These are phyloP conservation scores for Penicillium cosmopolitanum DNA, from an alignment of 495 filamentous ascomycete genomes.

Conservation along the genomic window DNA sequence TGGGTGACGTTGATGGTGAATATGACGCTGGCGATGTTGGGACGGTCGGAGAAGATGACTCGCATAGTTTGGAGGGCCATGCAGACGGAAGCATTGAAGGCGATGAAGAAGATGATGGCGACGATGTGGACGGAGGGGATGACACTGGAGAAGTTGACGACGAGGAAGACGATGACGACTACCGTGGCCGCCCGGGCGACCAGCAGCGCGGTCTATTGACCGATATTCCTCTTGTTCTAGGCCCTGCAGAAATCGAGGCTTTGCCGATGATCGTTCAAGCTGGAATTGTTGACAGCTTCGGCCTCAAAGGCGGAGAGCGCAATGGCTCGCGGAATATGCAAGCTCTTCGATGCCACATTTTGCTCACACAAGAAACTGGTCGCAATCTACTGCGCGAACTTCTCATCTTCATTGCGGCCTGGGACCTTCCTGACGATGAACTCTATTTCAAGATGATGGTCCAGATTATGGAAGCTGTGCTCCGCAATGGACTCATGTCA, in stretches of 20 bases:
- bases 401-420: conserved; percentile 93
- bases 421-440: conserved; percentile 89
- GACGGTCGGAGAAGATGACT: conserved; percentile 51
- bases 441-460: conserved; percentile 94
- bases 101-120: conserved; percentile 67
- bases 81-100: conserved; percentile 59
- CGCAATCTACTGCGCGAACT: conserved; percentile 86
- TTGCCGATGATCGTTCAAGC: conserved; percentile 93
- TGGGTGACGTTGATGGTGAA: conserved; percentile 45
- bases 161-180: conserved; percentile 70
- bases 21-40: conserved; percentile 55
- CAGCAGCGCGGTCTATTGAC: conserved; percentile 86
- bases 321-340: conserved; percentile 79
- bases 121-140: conserved; percentile 28
- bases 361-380: conserved; percentile 83
- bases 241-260: conserved; percentile 90
- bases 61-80: conserved; percentile 47
- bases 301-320: conserved; percentile 48
- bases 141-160: conserved; percentile 27
- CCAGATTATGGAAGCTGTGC: conserved; percentile 90
- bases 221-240: conserved; percentile 90
- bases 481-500: conserved; percentile 84
- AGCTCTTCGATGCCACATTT: conserved; percentile 81
- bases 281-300: conserved; percentile 68
- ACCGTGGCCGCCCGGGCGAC: conserved; percentile 78